phyloP scores from a whole-genome alignment of 2,329 filamentous ascomycete species.

The Lachnellula arida region DNA sequence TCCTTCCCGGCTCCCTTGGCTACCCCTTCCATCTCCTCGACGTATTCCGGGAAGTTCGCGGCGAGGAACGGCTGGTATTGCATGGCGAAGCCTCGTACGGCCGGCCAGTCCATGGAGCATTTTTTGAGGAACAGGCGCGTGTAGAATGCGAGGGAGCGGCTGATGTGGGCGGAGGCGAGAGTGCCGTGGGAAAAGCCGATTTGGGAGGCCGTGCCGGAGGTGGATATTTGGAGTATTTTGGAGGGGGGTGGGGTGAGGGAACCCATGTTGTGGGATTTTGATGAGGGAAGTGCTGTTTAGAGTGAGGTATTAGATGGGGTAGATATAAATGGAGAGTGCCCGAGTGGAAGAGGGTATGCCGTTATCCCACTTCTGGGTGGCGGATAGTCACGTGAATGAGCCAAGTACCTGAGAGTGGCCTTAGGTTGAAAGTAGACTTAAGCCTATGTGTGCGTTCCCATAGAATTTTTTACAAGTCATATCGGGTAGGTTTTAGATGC shows the following conservation, averaged over 20 bases:
- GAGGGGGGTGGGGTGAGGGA: neutral
- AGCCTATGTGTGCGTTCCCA: too few species aligned
- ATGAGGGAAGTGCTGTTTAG: too few species aligned
- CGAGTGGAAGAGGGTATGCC: too few species aligned
- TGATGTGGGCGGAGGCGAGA: slow-evolving; percentile 30
- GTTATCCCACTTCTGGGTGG: too few species aligned
- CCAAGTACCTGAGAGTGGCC: too few species aligned
- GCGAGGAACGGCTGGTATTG: slow-evolving; percentile 19
- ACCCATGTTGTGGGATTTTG: too few species aligned
- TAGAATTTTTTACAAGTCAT: too few species aligned
- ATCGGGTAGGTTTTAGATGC: too few species aligned
- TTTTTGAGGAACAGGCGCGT: slow-evolving; percentile 31
- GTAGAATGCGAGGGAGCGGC: slow-evolving; percentile 36
- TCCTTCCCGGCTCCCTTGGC: slow-evolving; percentile 39
- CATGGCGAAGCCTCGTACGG: slow-evolving; percentile 15
- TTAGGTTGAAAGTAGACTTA: too few species aligned
- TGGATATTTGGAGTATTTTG: slow-evolving; percentile 19
- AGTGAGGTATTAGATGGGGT: too few species aligned
- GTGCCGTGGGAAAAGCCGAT: slow-evolving; percentile 36
- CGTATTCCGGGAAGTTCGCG: slow-evolving; percentile 15
- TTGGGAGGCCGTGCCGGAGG: slow-evolving; percentile 20
- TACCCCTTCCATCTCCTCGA: slow-evolving; percentile 39
- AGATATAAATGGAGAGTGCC: too few species aligned
- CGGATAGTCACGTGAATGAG: too few species aligned
- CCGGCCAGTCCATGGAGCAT: slow-evolving; percentile 32